Evolutionary conservation across 352 stramenopile species (phyloP), one percentile per base, ranked within the genome.

Genomic region (Globisporangium orthogonon): DNA sequence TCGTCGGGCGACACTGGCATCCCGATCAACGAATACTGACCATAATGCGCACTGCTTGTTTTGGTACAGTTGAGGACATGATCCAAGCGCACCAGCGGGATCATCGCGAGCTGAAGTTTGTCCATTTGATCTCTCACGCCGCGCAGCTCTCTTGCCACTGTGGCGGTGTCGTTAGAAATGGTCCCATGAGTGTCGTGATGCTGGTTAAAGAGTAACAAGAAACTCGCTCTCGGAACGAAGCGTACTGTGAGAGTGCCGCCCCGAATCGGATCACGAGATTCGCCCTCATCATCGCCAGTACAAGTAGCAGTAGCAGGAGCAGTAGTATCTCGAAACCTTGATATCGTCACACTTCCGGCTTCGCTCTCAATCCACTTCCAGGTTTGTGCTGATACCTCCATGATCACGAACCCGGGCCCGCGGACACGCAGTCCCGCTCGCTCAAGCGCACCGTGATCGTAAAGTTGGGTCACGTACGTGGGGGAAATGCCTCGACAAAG

Each of bases 401-500:
- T 13, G n/a, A 66, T 52, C 43, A 50, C 65, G 28, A 72, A 73
- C 1, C 68, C 68, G 29, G 68, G 65, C 2, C 62, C 56, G 11
- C 5, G 40, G 43, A 76, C 64, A 2, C 54, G 5, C 14, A 75
- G n/a, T 7, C 54, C 50, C 37, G 41, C 47, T 29, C 52, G 28
- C 29, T 29, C 56, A n/a, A 53, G 49, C 7, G 23, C 45, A 10
- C 31, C 31, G 5, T 51, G 56, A 17, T 30, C 3, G 45, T 17
- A 35, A 6, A 75, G 50, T 18, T 76, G 68, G 13, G 18, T 23
- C 37, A 66, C 52, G 29, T 63, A 80, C 13, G 50, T 33, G 9
- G 61, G 69, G 0, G 61, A 69, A 18, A 77, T 61, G 3, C 63
- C 55, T 14, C 46, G 64, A 43, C 69, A 77, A 7, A 77, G 58